Conservation (phyloP, 371 early-diverging fungal species). For the Mortierella sp. region DNA sequence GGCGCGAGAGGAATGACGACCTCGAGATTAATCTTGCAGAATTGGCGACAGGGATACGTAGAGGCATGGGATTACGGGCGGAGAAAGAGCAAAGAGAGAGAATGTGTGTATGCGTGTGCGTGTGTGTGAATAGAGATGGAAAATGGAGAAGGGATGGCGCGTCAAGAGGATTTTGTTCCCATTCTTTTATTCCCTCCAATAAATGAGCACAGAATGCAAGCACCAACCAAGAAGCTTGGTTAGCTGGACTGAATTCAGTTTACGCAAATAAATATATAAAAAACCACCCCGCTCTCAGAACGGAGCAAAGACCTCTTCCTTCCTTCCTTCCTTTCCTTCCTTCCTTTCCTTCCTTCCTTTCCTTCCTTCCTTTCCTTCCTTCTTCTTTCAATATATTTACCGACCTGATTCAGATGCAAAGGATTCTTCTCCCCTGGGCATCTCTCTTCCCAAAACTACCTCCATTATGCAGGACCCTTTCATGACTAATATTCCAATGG, state of each 20-base stretch:
- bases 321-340: neutral
- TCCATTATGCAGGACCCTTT: neutral
- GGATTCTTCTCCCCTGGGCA: slow-evolving; percentile 3
- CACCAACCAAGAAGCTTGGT: neutral
- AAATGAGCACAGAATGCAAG: no score
- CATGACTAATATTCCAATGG: neutral
- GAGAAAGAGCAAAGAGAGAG: no score
- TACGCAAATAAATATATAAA: no score
- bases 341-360: neutral
- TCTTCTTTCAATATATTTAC: neutral
- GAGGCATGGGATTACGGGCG: no score
- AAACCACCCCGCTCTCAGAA: no score
- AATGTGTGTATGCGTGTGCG: neutral
- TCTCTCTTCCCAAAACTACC: neutral
- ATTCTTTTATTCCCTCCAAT: no score
- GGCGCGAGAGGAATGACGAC: neutral
- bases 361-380: neutral
- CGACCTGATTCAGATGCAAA: neutral
- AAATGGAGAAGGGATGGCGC: neutral
- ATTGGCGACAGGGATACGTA: neutral
- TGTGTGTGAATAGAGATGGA: no score
- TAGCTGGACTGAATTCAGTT: no score
- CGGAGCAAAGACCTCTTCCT: slow-evolving; percentile 1
- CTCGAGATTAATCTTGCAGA: neutral
- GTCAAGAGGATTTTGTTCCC: no score